Evolutionary conservation across 2,329 filamentous ascomycete genomes (phyloP), one percentile per base, ranked within the genome.

Genomic region (Ceratocystis albifundus): DNA sequence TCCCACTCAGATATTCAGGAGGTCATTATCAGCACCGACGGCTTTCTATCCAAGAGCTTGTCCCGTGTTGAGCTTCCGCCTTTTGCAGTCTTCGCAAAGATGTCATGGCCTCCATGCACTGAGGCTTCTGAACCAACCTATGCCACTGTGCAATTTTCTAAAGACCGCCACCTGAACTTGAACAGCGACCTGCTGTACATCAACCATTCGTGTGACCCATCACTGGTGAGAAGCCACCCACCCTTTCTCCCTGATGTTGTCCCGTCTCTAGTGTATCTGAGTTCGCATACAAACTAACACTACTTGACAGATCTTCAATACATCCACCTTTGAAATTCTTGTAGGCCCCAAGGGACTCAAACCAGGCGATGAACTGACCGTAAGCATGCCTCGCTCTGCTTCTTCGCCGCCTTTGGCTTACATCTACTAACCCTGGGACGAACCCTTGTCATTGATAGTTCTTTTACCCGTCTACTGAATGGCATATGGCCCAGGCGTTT

Each of bases 391-490:
- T 53, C 20, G 2, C 7, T 1, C 53, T 36, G 62, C 67, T 41
- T 57, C 20, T 30, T 50, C 41, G 12, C 7, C 10, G 22, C 25
- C 32, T 20, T 44, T 68, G 57, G 65, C 30, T 62, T 65, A 48
- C 25, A 22, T 17, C 2, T 12, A 0, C 15, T 10, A 50, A 48
- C n/a, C 32, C 57, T n/a, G 12, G 10, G n/a, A 20, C 41, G 5
- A 55, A 20, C 59, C 62, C 12, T 17, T 36, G 7, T 8, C 36
- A 45, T 15, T 44, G 48, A 36, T 64, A 83, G 73, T 90, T 89
- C 77, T 90, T 89, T 76, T 90, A 90, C 71, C 86, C 87, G 3
- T 88, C 84, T 65, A 89, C 86, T 1, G 87, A 90, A 75, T 90
- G 86, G 86, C 72, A 79, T 71, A 89, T 90, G 87, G 83, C 84